A percentile compares a stretch with the other conserved stretches of the same genome.
These are phyloP conservation scores for Meyerozyma guilliermondii DNA, from an alignment of 1,139 yeast species.

Conservation along the genomic window DNA sequence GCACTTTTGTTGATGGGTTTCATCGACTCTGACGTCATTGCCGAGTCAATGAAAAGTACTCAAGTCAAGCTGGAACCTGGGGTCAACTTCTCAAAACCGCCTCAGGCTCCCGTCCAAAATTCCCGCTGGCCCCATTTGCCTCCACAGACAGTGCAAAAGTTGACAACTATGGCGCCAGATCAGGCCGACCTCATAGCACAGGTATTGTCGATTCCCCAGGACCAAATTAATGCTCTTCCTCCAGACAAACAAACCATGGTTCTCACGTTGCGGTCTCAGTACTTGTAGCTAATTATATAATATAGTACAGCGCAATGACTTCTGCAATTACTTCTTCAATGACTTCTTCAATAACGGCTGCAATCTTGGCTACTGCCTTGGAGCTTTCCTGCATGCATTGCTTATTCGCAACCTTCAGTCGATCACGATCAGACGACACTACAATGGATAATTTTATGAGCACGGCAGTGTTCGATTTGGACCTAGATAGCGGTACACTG, in stretches of 20 bases:
- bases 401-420: background rate
- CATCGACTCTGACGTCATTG: slow-evolving; percentile 59
- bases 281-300: slow-evolving; percentile 23
- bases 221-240: slow-evolving; percentile 52
- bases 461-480: slow-evolving; percentile 23
- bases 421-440: background rate
- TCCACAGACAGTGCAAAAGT: slow-evolving; percentile 41
- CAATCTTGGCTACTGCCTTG: too few relatives aligned
- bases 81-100: slow-evolving; percentile 12
- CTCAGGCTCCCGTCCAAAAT: slow-evolving; percentile 15
- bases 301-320: too few relatives aligned
- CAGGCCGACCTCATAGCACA: slow-evolving; percentile 66
- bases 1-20: slow-evolving; percentile 74
- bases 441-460: slow-evolving; percentile 16
- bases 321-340: too few relatives aligned
- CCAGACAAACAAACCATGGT: slow-evolving; percentile 60
- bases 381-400: background rate
- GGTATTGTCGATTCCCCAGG: slow-evolving; percentile 53
- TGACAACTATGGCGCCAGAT: slow-evolving; percentile 43
- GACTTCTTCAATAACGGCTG: too few relatives aligned
- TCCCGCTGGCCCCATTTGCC: slow-evolving; percentile 51
- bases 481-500: slow-evolving; percentile 20
- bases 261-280: slow-evolving; percentile 53
- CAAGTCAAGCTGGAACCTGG: slow-evolving; percentile 21
- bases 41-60: slow-evolving; percentile 35